Conservation (phyloP, 495 filamentous ascomycete genomes). For the Gamarada debralockiae region DNA sequence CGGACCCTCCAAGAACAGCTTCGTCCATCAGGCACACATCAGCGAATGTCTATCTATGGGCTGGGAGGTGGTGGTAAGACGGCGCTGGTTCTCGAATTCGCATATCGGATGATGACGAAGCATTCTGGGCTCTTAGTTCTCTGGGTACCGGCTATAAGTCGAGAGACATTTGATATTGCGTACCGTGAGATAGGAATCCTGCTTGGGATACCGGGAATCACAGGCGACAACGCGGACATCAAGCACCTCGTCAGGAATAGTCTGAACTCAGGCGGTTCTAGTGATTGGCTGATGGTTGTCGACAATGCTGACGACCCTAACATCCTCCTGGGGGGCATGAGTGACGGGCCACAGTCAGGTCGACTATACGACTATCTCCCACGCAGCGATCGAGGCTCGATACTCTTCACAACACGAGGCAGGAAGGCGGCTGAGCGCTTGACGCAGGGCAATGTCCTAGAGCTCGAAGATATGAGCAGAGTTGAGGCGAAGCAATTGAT, state of each 20-base stretch:
- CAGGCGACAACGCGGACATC: slow-evolving; percentile 11
- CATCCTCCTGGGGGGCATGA: background rate
- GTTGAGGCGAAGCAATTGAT: background rate
- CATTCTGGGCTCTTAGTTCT: slow-evolving; percentile 34
- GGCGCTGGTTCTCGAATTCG: slow-evolving; percentile 37
- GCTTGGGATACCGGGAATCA: slow-evolving; percentile 11
- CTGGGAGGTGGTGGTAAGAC: slow-evolving; percentile 40
- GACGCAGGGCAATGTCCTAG: slow-evolving; percentile 21
- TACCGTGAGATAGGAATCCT: slow-evolving; percentile 29
- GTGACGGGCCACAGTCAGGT: background rate
- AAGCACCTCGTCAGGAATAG: slow-evolving; percentile 16
- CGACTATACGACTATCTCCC: slow-evolving; percentile 9
- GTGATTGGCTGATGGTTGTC: slow-evolving; percentile 16
- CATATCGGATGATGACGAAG: slow-evolving; percentile 27
- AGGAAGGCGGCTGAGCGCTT: background rate
- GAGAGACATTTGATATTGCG: slow-evolving; percentile 33
- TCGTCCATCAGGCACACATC: background rate
- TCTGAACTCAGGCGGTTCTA: slow-evolving; percentile 10
- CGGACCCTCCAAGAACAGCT: background rate
- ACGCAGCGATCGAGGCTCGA: background rate
- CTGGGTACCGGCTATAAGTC: slow-evolving; percentile 34
- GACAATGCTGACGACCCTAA: slow-evolving; percentile 13
- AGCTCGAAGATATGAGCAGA: slow-evolving; percentile 23
- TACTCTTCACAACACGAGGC: slow-evolving; percentile 13
- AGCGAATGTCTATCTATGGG: slow-evolving; percentile 25